Base-by-base conservation (phyloP, 176 grass and related monocot genomes). In the Oryza officinalis region DNA sequence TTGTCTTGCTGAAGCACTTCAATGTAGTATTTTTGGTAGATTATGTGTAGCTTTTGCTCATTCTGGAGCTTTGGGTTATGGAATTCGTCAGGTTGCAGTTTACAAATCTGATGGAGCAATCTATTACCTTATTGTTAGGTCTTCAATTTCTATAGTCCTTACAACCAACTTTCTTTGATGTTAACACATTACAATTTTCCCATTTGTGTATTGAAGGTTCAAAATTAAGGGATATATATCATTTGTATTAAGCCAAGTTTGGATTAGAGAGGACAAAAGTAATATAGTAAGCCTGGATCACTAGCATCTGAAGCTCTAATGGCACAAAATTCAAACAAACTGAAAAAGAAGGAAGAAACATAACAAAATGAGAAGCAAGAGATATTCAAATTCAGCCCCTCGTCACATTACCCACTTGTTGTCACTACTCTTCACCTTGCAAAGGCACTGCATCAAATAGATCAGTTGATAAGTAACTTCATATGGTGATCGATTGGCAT, bases 131-230 rank as follows among this genome's bases (percentile, higher is more conserved):
- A 26, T 28, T 73, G 17, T 5, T 4, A 80, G 22, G n/a, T 72
- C 37, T 80, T 85, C 38, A 69, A 80, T 47, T 80, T 37, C 59
- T 71, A 64, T 23, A 76, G 26, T 85, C 27, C 30, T 27, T 66
- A 9, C 12, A 65, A 41, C 46, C 49, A 75, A n/a, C 26, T 47
- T 50, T 64, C 20, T 30, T 85, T 41, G n/a, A 49, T 47, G 28
- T 45, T 61, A 25, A 71, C 30, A 57, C 38, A 69, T n/a, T 61
- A 20, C 45, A 25, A 45, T 79, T 67, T 30, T 71, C 40, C 32
- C 13, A 67, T 72, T 44, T 47, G 2, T 83, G 25, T 31, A 30
- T 2, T 22, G 52, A 60, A 60, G 20, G 54, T 23, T 60, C 8
- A 10, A 54, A 54, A 54, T 6, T 54, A 54, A 54, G 23, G 40